phyloP scores from a whole-genome alignment of 331 rosid genomes.

The Rosa hybrid region DNA sequence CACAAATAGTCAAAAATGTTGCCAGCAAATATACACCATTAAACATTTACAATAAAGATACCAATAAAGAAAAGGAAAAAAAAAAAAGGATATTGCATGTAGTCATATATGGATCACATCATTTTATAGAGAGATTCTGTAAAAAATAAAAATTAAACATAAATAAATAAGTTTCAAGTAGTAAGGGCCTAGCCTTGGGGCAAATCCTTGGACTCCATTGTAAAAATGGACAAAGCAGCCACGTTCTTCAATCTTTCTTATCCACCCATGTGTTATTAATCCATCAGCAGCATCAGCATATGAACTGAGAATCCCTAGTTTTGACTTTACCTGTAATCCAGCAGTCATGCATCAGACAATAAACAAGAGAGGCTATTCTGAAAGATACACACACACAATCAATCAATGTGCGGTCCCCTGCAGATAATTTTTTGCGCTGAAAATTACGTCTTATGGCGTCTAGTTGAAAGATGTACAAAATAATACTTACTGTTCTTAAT shows the following conservation, averaged over 20 bases:
- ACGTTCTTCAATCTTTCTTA: constrained; percentile 81
- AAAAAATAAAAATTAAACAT: neutral
- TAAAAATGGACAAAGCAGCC: constrained; percentile 92
- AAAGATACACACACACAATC: neutral
- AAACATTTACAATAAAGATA: neutral
- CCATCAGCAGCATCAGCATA: constrained; percentile 77
- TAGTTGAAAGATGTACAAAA: neutral
- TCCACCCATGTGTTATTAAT: constrained; percentile 94
- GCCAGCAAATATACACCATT: neutral
- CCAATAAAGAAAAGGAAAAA: neutral
- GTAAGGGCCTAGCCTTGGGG: constrained; percentile 69
- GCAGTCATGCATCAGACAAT: constrained; percentile 27
- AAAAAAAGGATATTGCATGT: neutral
- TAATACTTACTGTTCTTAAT: neutral
- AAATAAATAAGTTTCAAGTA: neutral
- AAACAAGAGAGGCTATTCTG: neutral
- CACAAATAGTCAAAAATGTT: neutral
- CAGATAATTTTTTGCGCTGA: neutral
- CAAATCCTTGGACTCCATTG: constrained; percentile 94
- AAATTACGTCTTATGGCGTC: neutral
- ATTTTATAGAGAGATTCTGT: neutral
- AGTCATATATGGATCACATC: neutral
- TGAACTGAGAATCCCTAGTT: constrained; percentile 75
- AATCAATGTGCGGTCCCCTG: neutral
- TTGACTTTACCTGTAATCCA: constrained; percentile 78